Base-by-base conservation (phyloP, 163 green algal genomes). In the Chlorella variabilis region DNA sequence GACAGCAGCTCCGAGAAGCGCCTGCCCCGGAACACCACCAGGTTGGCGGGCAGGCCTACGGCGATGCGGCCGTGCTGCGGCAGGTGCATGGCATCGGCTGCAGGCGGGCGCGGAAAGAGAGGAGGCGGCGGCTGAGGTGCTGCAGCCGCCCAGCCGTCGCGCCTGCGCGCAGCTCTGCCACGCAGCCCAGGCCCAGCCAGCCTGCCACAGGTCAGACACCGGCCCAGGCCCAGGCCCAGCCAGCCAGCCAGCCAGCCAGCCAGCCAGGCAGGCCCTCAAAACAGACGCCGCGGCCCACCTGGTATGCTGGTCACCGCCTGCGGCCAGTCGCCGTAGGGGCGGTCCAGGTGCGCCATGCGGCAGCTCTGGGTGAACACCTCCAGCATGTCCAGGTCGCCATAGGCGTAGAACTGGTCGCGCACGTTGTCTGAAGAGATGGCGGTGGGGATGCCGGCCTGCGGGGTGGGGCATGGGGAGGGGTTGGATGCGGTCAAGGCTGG, bases 341-440 rank as follows among this genome's bases (percentile, higher is more conserved):
- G 75, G 75, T 96, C 92, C 34, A 96, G 82, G 59, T 93, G 90
- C 3, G 83, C 89, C 51, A 95, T 94, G 33, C 86, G 81, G 68
- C 92, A 90, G 41, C 86, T 80, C 82, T 92, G 88, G 1, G 74
- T 85, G 76, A 94, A 93, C 7, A 96, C 91, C 78, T 95, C 91
- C 23, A 96, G 86, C 90, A 95, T 94, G 85, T 96, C 92, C 17
- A 94, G 83, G 81, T 96, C 92, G 2, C 92, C 92, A 61, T 95
- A 96, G 4, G 85, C 89, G 73, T 90, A 96, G 62, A 96, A 96
- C 77, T 96, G 92, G 84, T 96, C 92, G 18, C 92, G 78, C 8
- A 85, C 92, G 71, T 96, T 96, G 75, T 96, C 92, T 29, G 85
- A 92, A 39, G 92, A 89, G 20, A 96, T 80, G 15, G 91, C 89